Evolutionary conservation across 129 eudicot genomes (phyloP).

Genomic region (Heracleum sosnowskyi): DNA sequence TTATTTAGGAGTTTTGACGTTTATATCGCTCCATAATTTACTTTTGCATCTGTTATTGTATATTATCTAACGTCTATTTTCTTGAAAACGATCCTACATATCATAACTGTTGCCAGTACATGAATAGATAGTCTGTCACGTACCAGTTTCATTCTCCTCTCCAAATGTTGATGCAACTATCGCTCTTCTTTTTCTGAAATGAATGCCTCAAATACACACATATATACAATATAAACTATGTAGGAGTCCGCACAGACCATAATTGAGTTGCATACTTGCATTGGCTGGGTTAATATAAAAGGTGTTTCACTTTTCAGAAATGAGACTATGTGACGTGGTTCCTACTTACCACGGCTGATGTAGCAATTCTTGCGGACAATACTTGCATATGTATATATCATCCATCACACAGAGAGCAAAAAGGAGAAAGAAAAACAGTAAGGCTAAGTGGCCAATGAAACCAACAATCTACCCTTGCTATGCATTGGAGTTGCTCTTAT

Average conservation of each 20-base stretch:
- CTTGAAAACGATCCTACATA: neutral
- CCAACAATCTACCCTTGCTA: too few relatives aligned
- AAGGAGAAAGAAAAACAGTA: too few relatives aligned
- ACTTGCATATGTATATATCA: neutral
- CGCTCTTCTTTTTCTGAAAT: constrained; percentile 82
- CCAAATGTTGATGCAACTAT: constrained; percentile 92
- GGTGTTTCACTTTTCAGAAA: neutral
- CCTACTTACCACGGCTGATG: neutral
- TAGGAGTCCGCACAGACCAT: neutral
- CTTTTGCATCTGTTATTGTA: neutral
- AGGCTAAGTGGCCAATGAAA: neutral
- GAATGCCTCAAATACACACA: neutral
- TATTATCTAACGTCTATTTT: too few relatives aligned
- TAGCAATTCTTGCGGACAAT: neutral
- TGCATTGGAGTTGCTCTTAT: too few relatives aligned
- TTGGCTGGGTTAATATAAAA: neutral
- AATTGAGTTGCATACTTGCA: neutral
- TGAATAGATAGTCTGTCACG: constrained; percentile 62
- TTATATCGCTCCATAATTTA: too few relatives aligned
- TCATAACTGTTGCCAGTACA: neutral
- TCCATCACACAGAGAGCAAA: too few relatives aligned
- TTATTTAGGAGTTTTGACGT: neutral
- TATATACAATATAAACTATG: neutral
- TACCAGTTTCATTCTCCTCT: constrained; percentile 58
- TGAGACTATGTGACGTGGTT: neutral